A percentile compares a stretch with the other conserved stretches of the same genome.
These are phyloP conservation scores for Pseudognaphalium luteoalbum DNA, from an alignment of 129 eudicot species.

Conservation along the genomic window DNA sequence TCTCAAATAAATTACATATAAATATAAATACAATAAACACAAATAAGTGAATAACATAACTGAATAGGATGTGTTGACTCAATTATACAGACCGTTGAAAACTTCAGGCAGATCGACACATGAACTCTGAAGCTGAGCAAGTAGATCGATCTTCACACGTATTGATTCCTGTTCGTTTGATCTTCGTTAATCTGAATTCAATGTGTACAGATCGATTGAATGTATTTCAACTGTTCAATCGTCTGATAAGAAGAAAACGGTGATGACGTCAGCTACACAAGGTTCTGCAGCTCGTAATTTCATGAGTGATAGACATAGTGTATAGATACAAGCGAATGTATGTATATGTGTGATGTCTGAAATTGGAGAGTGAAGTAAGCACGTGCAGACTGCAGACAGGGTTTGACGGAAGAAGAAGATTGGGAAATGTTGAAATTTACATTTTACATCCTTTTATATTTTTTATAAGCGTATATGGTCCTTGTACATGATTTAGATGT, in stretches of 20 bases:
- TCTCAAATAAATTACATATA: neutral
- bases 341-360: conserved; percentile 15
- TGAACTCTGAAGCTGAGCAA: neutral
- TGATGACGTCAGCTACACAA: neutral
- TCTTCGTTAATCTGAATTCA: neutral
- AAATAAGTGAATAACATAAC: neutral
- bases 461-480: neutral
- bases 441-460: neutral
- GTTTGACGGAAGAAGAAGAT: conserved; percentile 23
- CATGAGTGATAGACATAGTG: neutral
- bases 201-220: neutral
- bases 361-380: conserved; percentile 23
- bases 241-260: neutral
- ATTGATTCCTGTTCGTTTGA: too few relatives aligned
- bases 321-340: neutral
- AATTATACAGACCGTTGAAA: neutral
- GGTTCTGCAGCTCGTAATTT: neutral
- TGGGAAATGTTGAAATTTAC: neutral
- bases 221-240: neutral
- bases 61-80: neutral
- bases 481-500: too few relatives aligned
- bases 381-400: conserved; percentile 38
- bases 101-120: neutral
- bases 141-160: neutral
- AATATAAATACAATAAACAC: neutral